A percentile compares a stretch with the other conserved stretches of the same genome.
These are phyloP conservation scores for Phytophthora palmivora DNA, from an alignment of 352 stramenopile genomes.

Conservation along the genomic window DNA sequence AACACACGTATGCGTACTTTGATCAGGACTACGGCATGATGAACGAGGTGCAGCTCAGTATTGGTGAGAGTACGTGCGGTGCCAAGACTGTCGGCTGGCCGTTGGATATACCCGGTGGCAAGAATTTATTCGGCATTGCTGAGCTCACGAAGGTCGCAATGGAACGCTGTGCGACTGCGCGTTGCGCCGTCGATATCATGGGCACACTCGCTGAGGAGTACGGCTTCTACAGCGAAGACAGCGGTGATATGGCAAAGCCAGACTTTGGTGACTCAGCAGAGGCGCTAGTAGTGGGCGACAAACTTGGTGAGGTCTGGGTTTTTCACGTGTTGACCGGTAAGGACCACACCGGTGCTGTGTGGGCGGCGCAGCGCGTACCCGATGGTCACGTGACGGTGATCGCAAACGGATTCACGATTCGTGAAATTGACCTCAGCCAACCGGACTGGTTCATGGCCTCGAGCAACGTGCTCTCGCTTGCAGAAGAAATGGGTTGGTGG, in stretches of 20 bases:
- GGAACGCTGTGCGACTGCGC: constrained; percentile 86
- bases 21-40: constrained; percentile 96
- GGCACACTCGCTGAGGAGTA: constrained; percentile 91
- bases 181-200: constrained; percentile 91
- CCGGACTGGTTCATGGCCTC: constrained; percentile 90
- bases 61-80: constrained; percentile 94
- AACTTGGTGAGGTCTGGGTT: constrained; percentile 91
- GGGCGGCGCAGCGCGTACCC: constrained; percentile 93
- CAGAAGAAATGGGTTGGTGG: constrained; percentile 89
- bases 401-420: constrained; percentile 95
- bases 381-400: constrained; percentile 91
- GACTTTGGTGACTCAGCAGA: constrained; percentile 83
- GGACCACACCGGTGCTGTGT: constrained; percentile 89
- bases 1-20: constrained; percentile 93
- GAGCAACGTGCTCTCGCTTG: constrained; percentile 85
- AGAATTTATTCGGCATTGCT: constrained; percentile 91
- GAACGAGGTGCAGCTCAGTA: constrained; percentile 95
- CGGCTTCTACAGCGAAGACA: constrained; percentile 95
- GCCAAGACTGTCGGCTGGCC: constrained; percentile 84
- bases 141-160: constrained; percentile 92
- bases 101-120: constrained; percentile 61
- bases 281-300: constrained; percentile 88
- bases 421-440: constrained; percentile 82
- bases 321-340: constrained; percentile 95
- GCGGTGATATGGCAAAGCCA: constrained; percentile 60